Evolutionary conservation across 2,329 filamentous ascomycete species (phyloP), one percentile per base, ranked within the genome.

Genomic region (Sclerotinia subarctica): DNA sequence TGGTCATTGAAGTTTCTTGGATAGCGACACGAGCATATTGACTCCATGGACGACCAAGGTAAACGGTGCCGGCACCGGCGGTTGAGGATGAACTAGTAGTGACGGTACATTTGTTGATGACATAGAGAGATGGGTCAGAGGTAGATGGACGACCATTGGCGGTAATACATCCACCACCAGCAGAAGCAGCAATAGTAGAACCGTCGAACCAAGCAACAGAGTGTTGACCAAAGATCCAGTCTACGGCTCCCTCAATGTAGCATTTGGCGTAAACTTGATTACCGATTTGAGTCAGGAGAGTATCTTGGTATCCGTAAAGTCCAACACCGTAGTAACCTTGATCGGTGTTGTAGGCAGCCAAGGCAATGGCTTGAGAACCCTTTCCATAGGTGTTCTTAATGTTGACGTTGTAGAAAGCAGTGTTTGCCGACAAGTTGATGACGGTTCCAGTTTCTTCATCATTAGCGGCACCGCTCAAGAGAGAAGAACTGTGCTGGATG

Each of bases 381-480:
- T 78, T 64, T 10, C 83, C 84, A 64, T 81, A 78, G n/a, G 81
- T 78, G 68, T 86, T 86, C 62, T 80, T 81, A 4, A 86, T 78
- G 74, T 88, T 86, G 78, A 88, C 80, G 74, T 87, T 88, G 79
- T 88, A 88, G 59, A 87, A 80, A 70, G 82, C 83, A 64, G 73
- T 83, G 80, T 83, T 85, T 5, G 78, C 82, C 5, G 82, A 72
- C 26, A 68, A 53, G 67, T 77, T 76, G 46, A 75, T 74, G 66
- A 77, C 71, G 6, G 74, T 77, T 26, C 73, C 74, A 2, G 74
- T 75, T 6, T 71, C 82, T 64, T 76, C 71, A 66, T 85, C 83
- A 66, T 84, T 79, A 58, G 75, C 81, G 35, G 76, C 71, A 21
- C 77, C 76, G 56, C 78, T 76, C 51, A 79, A 76, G 57, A 82